Evolutionary conservation across 2,329 filamentous ascomycete species (phyloP), one percentile per base, ranked within the genome.

Genomic region (Fonsecaea monophora): DNA sequence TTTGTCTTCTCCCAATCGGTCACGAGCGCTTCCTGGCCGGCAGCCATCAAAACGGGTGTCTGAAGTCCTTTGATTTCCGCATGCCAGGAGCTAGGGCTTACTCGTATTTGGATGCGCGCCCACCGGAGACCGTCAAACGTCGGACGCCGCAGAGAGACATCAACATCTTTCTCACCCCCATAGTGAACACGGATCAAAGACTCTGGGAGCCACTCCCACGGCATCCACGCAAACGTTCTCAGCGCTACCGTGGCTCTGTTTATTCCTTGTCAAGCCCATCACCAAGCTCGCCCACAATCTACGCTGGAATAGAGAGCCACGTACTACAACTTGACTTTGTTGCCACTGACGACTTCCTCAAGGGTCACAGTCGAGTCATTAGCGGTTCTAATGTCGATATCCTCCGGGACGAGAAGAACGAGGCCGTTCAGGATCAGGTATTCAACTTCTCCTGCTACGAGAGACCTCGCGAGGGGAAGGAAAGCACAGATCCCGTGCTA

Each of bases 1-100:
- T 89, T 73, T 85, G 85, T 21, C 79, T 90, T 15, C 81, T 85
- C 1, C 77, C 83, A 0, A 82, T 88, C 59, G 85, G 85, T 1
- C 81, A 82, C 21, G 84, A 89, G 70, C 80, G 82, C 2, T 82
- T 90, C 62, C 73, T 89, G 8, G 85, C 83, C 10, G 87, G 87
- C 30, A 82, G 83, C 1, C 83, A 83, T 2, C 81, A 83, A 57
- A 85, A 89, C 74, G 84, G 82, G 53, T 79, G 88, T 59, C 76
- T 90, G 53, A 89, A 89, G 71, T 78, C 89, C 4, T 90, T 88
- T 70, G 87, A 90, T 71, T 74, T 90, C 53, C 85, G 87, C 30
- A 79, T 87, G 72, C 71, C 78, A 0, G 79, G 80, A 35, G 79
- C 78, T 2, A 75, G 78, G 50, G 70, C 76, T 0, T 83, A 83